Evolutionary conservation across 1,284 basidiomycete genomes (phyloP).

Genomic region (Phylloboletellus chloephorus): DNA sequence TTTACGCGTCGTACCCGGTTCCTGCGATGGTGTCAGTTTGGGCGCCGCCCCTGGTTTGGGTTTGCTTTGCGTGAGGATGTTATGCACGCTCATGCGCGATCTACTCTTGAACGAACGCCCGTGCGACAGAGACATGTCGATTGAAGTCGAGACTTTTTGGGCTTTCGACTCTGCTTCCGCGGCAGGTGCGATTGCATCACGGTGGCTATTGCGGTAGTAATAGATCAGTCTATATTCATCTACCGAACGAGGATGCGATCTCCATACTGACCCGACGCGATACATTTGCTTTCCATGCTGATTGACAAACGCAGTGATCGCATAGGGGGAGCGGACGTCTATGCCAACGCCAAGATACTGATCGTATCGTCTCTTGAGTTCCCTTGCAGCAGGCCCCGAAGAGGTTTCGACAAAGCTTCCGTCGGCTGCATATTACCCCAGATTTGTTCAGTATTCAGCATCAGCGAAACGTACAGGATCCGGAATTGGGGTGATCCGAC

Average conservation of each 20-base stretch:
- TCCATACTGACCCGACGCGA: constrained; percentile 58
- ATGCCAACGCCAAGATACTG: constrained; percentile 58
- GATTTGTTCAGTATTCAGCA: constrained; percentile 1
- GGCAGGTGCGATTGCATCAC: constrained; percentile 51
- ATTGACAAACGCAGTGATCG: constrained; percentile 71
- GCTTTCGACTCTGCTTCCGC: constrained; percentile 32
- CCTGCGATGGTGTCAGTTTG: constrained; percentile 15
- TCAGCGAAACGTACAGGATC: background rate
- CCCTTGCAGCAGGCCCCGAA: constrained; percentile 63
- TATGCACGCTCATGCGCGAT: constrained; percentile 63
- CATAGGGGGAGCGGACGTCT: constrained; percentile 66
- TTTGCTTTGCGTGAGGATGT: constrained; percentile 50
- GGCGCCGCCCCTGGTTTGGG: constrained; percentile 37
- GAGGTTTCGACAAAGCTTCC: constrained; percentile 74
- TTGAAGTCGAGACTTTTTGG: constrained; percentile 31
- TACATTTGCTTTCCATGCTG: constrained; percentile 72
- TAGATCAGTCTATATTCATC: constrained; percentile 10
- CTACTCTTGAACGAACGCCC: constrained; percentile 34
- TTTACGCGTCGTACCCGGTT: constrained; percentile 21
- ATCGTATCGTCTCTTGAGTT: constrained; percentile 70
- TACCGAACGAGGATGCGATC: background rate
- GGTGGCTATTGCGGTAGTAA: constrained; percentile 37
- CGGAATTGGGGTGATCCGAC: constrained; percentile 8
- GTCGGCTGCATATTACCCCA: constrained; percentile 44
- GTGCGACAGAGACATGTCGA: constrained; percentile 19